A percentile compares a stretch with the other conserved stretches of the same genome.
Evolutionary conservation across 495 filamentous ascomycete species (phyloP).

Genomic region (Chaetomium cochliodes): DNA sequence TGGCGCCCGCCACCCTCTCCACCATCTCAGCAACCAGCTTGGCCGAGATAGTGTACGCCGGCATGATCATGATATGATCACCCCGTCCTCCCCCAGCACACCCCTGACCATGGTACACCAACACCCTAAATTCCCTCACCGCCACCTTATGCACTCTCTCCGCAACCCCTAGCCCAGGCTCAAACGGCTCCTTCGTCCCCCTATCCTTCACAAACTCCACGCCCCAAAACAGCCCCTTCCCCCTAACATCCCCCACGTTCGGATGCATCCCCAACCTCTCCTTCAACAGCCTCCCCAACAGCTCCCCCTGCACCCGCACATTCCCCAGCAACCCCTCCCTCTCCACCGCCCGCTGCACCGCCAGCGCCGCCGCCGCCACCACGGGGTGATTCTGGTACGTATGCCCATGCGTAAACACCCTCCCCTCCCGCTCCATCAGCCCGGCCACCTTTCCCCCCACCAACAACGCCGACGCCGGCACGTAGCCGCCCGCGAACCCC

Average conservation of each 20-base stretch:
- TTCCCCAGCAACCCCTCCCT: conserved; percentile 53
- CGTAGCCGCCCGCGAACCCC: conserved; percentile 58
- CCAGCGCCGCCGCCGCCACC: conserved; percentile 54
- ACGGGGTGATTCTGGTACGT: conserved; percentile 62
- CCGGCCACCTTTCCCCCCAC: conserved; percentile 19
- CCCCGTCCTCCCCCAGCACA: conserved; percentile 62
- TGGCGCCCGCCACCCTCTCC: conserved; percentile 20
- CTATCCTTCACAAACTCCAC: conserved; percentile 57
- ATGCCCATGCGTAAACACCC: conserved; percentile 54
- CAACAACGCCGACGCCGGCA: conserved; percentile 29
- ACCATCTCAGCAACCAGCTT: conserved; percentile 23
- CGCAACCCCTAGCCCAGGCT: conserved; percentile 39
- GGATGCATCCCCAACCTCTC: conserved; percentile 46
- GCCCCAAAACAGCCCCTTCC: conserved; percentile 61
- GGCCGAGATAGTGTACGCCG: conserved; percentile 26
- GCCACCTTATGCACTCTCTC: conserved; percentile 53
- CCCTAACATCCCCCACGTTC: conserved; percentile 63
- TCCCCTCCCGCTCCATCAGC: conserved; percentile 60
- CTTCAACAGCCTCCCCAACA: conserved; percentile 47
- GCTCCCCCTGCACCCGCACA: conserved; percentile 47
- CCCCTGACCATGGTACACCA: conserved; percentile 66
- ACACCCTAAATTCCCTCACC: conserved; percentile 54
- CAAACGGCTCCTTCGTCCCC: conserved; percentile 51
- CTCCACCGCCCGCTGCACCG: conserved; percentile 54
- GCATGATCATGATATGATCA: conserved; percentile 69